Percentiles rank a stretch among this genome's conserved stretches.
These are phyloP conservation scores for Moniliella sp. DNA, from an alignment of 1,284 basidiomycete species.

Conservation along the genomic window DNA sequence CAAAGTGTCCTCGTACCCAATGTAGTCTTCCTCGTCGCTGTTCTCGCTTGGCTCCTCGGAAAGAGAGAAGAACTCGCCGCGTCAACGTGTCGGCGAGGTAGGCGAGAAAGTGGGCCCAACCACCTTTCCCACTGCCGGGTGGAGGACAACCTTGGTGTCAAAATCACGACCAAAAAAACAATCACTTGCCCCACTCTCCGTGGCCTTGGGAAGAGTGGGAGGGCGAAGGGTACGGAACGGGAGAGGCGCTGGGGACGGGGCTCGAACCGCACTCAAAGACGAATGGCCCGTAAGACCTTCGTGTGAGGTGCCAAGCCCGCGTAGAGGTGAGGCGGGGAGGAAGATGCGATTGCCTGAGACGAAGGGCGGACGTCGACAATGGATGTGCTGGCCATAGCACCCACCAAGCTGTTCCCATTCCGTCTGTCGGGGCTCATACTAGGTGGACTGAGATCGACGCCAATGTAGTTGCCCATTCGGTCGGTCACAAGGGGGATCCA, in stretches of 20 bases:
- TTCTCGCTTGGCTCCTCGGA: slow-evolving; percentile 8
- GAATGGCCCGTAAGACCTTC: no score
- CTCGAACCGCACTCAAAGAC: no score
- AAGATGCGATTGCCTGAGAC: no score
- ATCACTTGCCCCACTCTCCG: slow-evolving; percentile 78
- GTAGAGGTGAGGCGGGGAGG: no score
- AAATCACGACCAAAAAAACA: slow-evolving; percentile 94
- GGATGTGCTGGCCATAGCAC: no score
- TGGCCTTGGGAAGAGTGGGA: slow-evolving; percentile 40
- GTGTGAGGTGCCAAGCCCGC: no score
- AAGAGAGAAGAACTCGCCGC: slow-evolving; percentile 44
- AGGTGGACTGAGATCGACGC: slow-evolving; percentile 72
- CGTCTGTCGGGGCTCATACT: no score
- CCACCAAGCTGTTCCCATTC: no score
- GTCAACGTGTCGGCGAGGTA: slow-evolving; percentile 79
- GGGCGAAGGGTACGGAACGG: no score
- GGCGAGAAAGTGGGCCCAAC: slow-evolving; percentile 89
- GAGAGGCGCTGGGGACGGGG: no score
- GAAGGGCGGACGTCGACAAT: no score
- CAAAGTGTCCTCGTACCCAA: slow-evolving; percentile 30
- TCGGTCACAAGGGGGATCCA: slow-evolving; percentile 90
- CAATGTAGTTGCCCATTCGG: slow-evolving; percentile 82
- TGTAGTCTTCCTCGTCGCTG: slow-evolving; percentile 19
- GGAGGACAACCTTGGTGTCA: slow-evolving; percentile 81
- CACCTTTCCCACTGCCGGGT: slow-evolving; percentile 52